These are phyloP conservation scores for carrot (Daucus carota) DNA, from an alignment of 129 eudicot species.

Conservation along the genomic window DNA sequence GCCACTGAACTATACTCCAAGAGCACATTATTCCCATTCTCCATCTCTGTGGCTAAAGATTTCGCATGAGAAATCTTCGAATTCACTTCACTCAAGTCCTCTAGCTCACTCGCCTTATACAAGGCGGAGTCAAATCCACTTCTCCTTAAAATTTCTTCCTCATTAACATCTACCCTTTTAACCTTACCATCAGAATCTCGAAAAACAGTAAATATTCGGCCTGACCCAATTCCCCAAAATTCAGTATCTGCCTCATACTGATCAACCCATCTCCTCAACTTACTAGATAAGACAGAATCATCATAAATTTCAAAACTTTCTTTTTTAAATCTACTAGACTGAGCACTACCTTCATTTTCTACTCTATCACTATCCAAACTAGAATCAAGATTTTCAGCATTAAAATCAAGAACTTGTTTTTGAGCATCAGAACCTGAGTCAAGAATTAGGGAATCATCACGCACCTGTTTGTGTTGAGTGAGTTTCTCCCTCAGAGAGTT, in stretches of 20 bases:
- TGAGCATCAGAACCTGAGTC: constrained; percentile 11
- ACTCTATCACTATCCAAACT: constrained; percentile 14
- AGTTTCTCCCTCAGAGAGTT: constrained; percentile 62
- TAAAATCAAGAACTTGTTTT: constrained; percentile 14
- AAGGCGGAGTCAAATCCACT: constrained; percentile 26
- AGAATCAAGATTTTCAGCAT: constrained; percentile 9
- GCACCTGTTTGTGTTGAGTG: constrained; percentile 40
- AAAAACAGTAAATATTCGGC: constrained; percentile 46
- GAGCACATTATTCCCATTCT: constrained; percentile 44
- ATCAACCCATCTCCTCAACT: constrained; percentile 56
- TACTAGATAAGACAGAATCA: constrained; percentile 40
- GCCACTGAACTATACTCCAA: constrained; percentile 48
- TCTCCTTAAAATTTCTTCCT: constrained; percentile 52
- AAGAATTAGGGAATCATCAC: constrained; percentile 10
- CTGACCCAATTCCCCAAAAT: constrained; percentile 69
- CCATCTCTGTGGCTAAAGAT: constrained; percentile 45
- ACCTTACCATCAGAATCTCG: constrained; percentile 47
- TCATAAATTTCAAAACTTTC: constrained; percentile 17
- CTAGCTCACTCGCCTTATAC: constrained; percentile 22
- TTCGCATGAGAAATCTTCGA: constrained; percentile 40
- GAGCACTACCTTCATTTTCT: constrained; percentile 17
- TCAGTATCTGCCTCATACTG: constrained; percentile 54
- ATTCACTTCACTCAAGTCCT: constrained; percentile 24
- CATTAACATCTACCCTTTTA: constrained; percentile 43
- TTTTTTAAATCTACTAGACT: constrained; percentile 12